Evolutionary conservation across 140 eudicot genomes (phyloP).

Genomic region (Oenanthe javanica): DNA sequence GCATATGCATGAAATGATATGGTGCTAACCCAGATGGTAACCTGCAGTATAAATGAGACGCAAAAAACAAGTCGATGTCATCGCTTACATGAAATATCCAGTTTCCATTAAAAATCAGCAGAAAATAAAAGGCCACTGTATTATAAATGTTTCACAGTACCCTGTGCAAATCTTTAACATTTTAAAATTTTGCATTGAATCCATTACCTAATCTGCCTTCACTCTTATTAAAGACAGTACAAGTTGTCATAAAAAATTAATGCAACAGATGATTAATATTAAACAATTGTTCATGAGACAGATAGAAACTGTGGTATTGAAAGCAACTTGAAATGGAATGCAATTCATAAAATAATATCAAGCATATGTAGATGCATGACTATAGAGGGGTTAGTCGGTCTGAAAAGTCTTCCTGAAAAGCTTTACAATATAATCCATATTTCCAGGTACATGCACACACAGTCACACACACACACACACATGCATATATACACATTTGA

Average conservation of each 20-base stretch:
- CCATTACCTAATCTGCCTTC: not conserved
- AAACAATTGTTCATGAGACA: not conserved
- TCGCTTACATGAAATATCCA: not conserved
- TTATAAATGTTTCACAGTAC: no score
- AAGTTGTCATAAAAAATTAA: no score
- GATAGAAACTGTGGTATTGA: not conserved
- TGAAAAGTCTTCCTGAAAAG: not conserved
- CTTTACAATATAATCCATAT: not conserved
- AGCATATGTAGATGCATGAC: not conserved
- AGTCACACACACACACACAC: not conserved
- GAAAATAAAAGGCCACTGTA: not conserved
- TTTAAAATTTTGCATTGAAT: no score
- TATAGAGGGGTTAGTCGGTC: not conserved
- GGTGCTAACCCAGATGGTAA: constrained; percentile 79
- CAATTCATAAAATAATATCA: not conserved
- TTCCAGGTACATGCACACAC: not conserved
- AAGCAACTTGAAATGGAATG: not conserved
- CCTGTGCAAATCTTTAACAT: no score
- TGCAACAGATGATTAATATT: not conserved
- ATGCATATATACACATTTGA: not conserved
- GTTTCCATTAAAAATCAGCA: not conserved
- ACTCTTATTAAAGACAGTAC: not conserved
- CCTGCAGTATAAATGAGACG: constrained; percentile 34
- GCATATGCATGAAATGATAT: constrained; percentile 80
- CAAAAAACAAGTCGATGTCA: not conserved